These are phyloP conservation scores for Fistulinella prunicolor DNA, from an alignment of 768 basidiomycete species.

Conservation along the genomic window DNA sequence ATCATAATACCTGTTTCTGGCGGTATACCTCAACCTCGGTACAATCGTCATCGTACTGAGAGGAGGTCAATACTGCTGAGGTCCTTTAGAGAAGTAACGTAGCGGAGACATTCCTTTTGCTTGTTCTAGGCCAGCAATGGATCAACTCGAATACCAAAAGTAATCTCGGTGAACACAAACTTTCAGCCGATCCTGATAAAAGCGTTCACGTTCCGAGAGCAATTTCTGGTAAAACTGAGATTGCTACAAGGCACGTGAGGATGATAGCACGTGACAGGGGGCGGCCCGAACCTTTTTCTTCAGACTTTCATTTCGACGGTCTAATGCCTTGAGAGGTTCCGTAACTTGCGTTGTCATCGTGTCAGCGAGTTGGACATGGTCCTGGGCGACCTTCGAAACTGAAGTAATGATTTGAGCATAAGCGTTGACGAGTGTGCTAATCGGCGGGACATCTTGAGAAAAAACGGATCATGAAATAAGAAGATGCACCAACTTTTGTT, in stretches of 20 bases:
- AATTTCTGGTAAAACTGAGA: conserved; percentile 68
- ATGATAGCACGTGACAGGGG: not conserved
- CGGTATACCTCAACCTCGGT: conserved; percentile 66
- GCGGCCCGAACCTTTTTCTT: conserved; percentile 57
- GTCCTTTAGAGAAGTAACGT: not conserved
- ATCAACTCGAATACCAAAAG: conserved; percentile 1
- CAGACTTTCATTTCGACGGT: conserved; percentile 59
- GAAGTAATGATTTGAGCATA: conserved; percentile 67
- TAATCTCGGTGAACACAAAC: conserved; percentile 35
- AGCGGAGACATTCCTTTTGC: conserved; percentile 26
- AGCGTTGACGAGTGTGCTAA: conserved; percentile 70
- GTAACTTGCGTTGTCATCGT: conserved; percentile 55
- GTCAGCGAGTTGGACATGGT: conserved; percentile 68
- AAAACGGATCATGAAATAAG: not conserved
- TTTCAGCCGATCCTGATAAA: conserved; percentile 67
- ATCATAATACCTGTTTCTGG: conserved; percentile 64
- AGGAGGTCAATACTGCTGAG: conserved; percentile 8
- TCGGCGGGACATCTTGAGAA: conserved; percentile 4
- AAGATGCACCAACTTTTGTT: conserved; percentile 47
- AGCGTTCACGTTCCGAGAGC: conserved; percentile 64
- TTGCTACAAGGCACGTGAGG: conserved; percentile 48
- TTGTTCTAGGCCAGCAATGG: conserved; percentile 24
- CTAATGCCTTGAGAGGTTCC: conserved; percentile 59
- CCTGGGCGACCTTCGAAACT: conserved; percentile 57
- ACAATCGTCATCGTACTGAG: conserved; percentile 79